These are phyloP conservation scores for Xylaria flabelliformis DNA, from an alignment of 495 filamentous ascomycete species.

Conservation along the genomic window DNA sequence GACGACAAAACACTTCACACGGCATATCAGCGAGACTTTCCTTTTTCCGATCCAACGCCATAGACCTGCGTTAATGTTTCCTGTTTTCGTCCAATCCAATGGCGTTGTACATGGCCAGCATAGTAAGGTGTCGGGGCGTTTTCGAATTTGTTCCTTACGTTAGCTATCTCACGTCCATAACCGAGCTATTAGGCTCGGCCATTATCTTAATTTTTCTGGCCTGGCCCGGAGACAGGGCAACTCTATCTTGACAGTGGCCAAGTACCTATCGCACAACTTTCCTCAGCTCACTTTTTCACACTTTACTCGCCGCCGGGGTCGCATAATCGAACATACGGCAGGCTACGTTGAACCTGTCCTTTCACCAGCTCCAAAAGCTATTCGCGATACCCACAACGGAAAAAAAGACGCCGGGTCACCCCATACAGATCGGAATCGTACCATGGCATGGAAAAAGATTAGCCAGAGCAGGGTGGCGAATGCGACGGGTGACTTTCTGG, in stretches of 20 bases:
- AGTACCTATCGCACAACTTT: not conserved
- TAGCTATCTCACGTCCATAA: slow-evolving; percentile 30
- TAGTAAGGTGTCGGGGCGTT: slow-evolving; percentile 62
- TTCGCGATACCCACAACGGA: not conserved
- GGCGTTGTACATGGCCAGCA: slow-evolving; percentile 51
- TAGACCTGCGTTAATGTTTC: slow-evolving; percentile 50
- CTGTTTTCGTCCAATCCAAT: slow-evolving; percentile 41
- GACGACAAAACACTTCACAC: slow-evolving; percentile 42
- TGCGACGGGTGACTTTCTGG: slow-evolving; percentile 30
- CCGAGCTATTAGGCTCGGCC: slow-evolving; percentile 37
- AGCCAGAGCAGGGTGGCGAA: slow-evolving; percentile 22
- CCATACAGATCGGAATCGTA: not conserved
- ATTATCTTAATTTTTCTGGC: slow-evolving; percentile 35
- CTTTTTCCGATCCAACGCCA: slow-evolving; percentile 36
- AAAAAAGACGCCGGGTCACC: not conserved
- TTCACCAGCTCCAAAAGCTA: not conserved
- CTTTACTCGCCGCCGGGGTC: not conserved
- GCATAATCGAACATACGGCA: not conserved
- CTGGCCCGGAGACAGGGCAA: not conserved
- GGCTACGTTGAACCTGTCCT: slow-evolving; percentile 4
- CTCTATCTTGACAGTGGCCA: not conserved
- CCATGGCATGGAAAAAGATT: not conserved
- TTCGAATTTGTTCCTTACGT: slow-evolving; percentile 43
- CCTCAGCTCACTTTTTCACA: not conserved
- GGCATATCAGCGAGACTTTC: slow-evolving; percentile 45